A percentile compares a stretch with the other conserved stretches of the same genome.
Evolutionary conservation across 1,284 basidiomycete genomes (phyloP).

Genomic region (Volvariella volvacea): DNA sequence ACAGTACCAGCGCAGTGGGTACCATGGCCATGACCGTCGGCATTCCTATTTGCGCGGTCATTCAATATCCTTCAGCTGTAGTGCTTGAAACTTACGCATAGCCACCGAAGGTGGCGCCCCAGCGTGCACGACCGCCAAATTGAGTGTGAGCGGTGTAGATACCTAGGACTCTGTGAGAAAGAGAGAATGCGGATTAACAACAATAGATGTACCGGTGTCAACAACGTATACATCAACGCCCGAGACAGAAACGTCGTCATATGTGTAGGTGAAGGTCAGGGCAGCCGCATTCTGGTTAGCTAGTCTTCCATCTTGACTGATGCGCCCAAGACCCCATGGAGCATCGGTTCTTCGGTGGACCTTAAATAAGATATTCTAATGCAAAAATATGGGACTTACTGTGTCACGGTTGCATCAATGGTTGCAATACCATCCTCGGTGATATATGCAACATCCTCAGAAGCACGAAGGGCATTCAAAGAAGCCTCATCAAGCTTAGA

Average conservation of each 20-base stretch:
- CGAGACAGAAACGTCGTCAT: constrained; percentile 19
- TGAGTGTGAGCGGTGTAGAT: constrained; percentile 16
- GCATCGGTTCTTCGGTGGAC: constrained; percentile 15
- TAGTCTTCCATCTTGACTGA: constrained; percentile 14
- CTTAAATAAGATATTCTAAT: background rate
- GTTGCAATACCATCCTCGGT: constrained; percentile 58
- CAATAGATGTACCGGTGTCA: constrained; percentile 15
- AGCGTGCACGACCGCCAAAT: constrained; percentile 64
- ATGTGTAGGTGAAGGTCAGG: constrained; percentile 20
- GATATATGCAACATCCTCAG: constrained; percentile 61
- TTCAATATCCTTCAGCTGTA: no score
- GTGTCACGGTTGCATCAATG: constrained; percentile 22
- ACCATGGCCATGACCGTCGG: constrained; percentile 53
- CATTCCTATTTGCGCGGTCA: no score
- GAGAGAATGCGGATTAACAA: background rate
- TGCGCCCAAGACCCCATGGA: constrained; percentile 27
- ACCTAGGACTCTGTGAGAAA: background rate
- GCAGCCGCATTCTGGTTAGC: background rate
- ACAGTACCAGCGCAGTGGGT: constrained; percentile 31
- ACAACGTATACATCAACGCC: constrained; percentile 30
- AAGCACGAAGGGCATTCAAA: constrained; percentile 1
- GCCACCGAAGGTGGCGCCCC: constrained; percentile 48
- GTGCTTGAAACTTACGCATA: constrained; percentile 13
- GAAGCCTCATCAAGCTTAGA: background rate
- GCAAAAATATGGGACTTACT: constrained; percentile 11